phyloP scores from a whole-genome alignment of 495 filamentous ascomycete genomes.

The Tetracladium setigerum region DNA sequence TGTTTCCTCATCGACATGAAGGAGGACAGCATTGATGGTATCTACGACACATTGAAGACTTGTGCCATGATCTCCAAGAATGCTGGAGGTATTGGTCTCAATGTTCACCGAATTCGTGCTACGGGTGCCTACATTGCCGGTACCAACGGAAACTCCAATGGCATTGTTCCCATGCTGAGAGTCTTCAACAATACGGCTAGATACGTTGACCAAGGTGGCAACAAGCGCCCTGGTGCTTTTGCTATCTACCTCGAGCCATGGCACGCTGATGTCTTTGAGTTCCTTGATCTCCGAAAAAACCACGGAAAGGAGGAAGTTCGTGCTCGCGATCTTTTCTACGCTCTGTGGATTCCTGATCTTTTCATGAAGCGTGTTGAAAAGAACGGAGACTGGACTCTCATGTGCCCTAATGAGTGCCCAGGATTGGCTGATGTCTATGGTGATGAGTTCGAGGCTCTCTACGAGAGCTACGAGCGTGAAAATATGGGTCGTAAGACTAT shows the following conservation, averaged over 20 bases:
- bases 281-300: constrained; percentile 96
- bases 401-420: constrained; percentile 93
- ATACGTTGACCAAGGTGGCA: constrained; percentile 98
- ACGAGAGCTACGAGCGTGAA: constrained; percentile 88
- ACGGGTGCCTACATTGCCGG: constrained; percentile 96
- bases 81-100: constrained; percentile 93
- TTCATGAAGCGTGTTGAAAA: constrained; percentile 99
- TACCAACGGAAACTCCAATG: constrained; percentile 96
- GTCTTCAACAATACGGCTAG: constrained; percentile 99
- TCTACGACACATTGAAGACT: constrained; percentile 98
- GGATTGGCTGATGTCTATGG: constrained; percentile 95
- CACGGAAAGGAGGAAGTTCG: constrained; percentile 98
- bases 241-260: constrained; percentile 99
- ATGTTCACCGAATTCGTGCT: constrained; percentile 90
- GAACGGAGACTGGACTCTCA: constrained; percentile 92
- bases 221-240: constrained; percentile 97
- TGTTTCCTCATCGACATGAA: constrained; percentile 99
- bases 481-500: constrained; percentile 82
- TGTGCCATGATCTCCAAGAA: constrained; percentile 99
- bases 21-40: constrained; percentile 97
- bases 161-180: constrained; percentile 93
- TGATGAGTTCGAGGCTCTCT: constrained; percentile 92
- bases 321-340: constrained; percentile 95
- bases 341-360: constrained; percentile 95
- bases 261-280: constrained; percentile 97